Evolutionary conservation across 345 rosid genomes (phyloP).

Genomic region (Adansonia digitata): DNA sequence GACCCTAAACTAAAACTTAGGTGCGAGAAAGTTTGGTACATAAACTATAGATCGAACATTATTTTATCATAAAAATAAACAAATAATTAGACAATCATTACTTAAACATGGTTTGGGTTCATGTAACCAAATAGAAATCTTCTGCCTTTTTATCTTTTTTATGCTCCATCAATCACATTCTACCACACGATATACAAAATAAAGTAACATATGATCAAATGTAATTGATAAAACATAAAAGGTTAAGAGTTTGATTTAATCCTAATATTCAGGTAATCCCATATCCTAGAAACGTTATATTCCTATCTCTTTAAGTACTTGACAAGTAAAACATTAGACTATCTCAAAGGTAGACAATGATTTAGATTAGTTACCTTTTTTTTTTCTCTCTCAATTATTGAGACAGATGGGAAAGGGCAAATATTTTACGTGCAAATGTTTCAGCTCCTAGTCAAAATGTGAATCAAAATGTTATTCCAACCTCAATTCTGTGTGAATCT

Average conservation of each 20-base stretch:
- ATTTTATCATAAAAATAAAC: not conserved
- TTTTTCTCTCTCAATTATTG: not conserved
- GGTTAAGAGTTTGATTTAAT: not conserved
- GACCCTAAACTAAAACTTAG: not conserved
- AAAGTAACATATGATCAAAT: no score
- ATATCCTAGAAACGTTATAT: not conserved
- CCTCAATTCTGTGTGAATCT: no score
- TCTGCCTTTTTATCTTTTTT: no score
- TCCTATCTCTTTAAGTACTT: slow-evolving; percentile 17
- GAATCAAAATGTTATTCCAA: not conserved
- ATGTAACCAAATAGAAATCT: no score
- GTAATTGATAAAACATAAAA: no score
- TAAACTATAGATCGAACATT: not conserved
- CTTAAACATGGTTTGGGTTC: no score
- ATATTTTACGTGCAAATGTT: not conserved
- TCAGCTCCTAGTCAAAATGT: not conserved
- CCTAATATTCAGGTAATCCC: not conserved
- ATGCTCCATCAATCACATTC: no score
- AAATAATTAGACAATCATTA: no score
- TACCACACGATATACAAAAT: no score
- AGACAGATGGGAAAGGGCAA: not conserved
- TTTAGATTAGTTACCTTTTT: no score
- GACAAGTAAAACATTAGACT: not conserved
- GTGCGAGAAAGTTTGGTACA: not conserved
- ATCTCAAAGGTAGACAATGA: no score